Evolutionary conservation across 495 filamentous ascomycete species (phyloP), one percentile per base, ranked within the genome.

Genomic region (Astrothelium subdiscretum): DNA sequence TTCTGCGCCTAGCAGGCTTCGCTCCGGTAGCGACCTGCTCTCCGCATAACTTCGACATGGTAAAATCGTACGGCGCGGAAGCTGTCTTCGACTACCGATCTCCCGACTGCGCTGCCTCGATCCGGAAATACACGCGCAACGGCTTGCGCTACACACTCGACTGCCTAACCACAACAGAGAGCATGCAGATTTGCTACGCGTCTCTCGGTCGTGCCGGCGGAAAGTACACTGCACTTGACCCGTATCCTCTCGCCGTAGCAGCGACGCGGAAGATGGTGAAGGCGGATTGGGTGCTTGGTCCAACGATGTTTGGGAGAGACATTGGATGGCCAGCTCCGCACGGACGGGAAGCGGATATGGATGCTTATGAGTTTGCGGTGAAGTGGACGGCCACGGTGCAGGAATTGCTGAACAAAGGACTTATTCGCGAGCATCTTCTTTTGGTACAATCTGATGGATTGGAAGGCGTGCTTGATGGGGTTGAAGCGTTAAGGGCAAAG

Each of bases 1-100:
- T 80, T 32, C 61, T 76, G 2, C 70, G 70, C 44, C 66, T 76
- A 13, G 72, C 70, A 12, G 76, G 77, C 0, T 67, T 74, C 18
- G 65, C 66, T 2, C 70, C 75, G 11, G 74, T 83, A 38, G 70
- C 76, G 6, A 80, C 79, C 0, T 83, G 80, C 64, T 82, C 80
- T 0, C 76, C 77, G 0, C 66, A 63, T 3, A 83, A 83, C 66
- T 80, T 80, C 51, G 72, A 75, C 1, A 64, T 83, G 0, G 80
- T 79, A 5, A 64, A 66, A 10, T 64, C 58, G 2, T 75, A 71
- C 35, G 81, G 82, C 5, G 81, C 79, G 0, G 73, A 73, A 32
- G 62, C 65, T 4, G 74, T 76, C 0, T 81, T 79, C 59, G 80
- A 85, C 69, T 83, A 83, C 32, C 38, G 59, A 51, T 1, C 38